Conservation (phyloP, 345 rosid genomes). For the Gossypium herbaceum region DNA sequence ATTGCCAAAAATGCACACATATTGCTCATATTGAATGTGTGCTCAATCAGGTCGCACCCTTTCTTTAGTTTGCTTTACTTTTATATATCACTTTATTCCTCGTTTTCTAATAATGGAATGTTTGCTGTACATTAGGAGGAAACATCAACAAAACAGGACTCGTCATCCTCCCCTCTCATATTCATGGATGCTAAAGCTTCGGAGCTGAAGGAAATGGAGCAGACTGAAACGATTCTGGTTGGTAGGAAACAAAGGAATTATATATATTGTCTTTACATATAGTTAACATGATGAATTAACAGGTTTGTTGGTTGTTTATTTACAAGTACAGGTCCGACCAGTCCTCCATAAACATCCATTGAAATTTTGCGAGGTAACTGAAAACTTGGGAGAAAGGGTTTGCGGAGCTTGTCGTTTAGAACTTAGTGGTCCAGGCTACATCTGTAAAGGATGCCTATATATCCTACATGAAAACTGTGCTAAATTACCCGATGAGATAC, state of each 20-base stretch:
- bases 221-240: neutral
- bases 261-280: too few species aligned
- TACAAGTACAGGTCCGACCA: neutral
- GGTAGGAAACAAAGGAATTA: neutral
- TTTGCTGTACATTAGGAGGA: neutral
- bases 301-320: neutral
- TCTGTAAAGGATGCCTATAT: constrained; percentile 6
- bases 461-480: constrained; percentile 1
- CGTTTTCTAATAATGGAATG: neutral
- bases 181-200: neutral
- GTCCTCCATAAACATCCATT: neutral
- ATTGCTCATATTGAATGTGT: constrained; percentile 27
- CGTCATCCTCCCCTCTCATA: neutral
- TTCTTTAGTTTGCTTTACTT: neutral
- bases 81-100: too few species aligned
- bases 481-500: neutral
- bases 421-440: neutral
- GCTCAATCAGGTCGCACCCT: constrained; percentile 8
- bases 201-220: neutral
- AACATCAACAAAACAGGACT: neutral
- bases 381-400: neutral
- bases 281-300: too few species aligned
- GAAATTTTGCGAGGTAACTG: neutral
- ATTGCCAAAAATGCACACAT: constrained; percentile 19
- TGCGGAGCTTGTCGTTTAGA: neutral